Evolutionary conservation across 2,329 filamentous ascomycete species (phyloP).

Genomic region (Trichoderma gracile): DNA sequence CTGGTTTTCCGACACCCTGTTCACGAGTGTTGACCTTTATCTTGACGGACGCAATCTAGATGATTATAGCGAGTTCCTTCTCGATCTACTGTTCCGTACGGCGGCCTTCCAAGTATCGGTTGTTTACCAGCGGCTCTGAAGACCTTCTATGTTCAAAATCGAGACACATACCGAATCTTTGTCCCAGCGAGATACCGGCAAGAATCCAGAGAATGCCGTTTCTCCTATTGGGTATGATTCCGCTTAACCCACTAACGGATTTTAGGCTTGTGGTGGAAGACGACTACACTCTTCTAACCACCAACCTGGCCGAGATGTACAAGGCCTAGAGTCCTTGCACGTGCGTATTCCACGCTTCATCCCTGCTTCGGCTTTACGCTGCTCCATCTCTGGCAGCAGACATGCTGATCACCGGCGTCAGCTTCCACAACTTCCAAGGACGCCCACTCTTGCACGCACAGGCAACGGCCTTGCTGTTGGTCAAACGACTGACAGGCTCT

Average conservation of each 20-base stretch:
- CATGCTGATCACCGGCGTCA: not conserved
- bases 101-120: too few species aligned
- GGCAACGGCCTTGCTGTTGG: not conserved
- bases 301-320: too few species aligned
- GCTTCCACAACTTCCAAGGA: not conserved
- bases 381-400: too few species aligned
- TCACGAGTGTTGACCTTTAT: not conserved
- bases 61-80: not conserved
- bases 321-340: not conserved
- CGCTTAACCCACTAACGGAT: too few species aligned
- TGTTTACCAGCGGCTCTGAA: not conserved
- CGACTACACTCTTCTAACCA: too few species aligned
- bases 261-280: too few species aligned
- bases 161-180: too few species aligned
- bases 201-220: too few species aligned
- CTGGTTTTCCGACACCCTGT: not conserved
- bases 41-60: not conserved
- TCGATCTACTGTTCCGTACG: not conserved
- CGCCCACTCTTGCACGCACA: not conserved
- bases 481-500: not conserved
- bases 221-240: too few species aligned
- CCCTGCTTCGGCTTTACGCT: too few species aligned
- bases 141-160: not conserved
- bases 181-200: too few species aligned
- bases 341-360: slow-evolving; percentile 1